A percentile compares a stretch with the other conserved stretches of the same genome.
Evolutionary conservation across 1,284 basidiomycete species (phyloP).

Genomic region (Puccinia horiana): DNA sequence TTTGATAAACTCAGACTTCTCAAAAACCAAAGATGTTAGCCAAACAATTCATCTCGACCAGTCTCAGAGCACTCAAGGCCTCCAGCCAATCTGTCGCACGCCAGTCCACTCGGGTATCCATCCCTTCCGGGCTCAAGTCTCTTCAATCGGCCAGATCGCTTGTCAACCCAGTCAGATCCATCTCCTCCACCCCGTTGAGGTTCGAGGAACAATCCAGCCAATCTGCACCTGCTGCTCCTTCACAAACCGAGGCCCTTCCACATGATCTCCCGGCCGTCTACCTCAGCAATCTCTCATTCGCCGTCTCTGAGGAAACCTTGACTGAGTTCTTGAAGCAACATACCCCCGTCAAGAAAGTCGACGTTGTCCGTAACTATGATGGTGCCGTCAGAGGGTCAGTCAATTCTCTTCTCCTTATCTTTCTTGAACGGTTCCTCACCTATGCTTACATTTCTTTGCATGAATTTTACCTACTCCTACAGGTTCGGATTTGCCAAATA

Average conservation of each 20-base stretch:
- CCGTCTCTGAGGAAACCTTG: slow-evolving; percentile 35
- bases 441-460: background rate
- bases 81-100: background rate
- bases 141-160: background rate
- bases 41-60: slow-evolving; percentile 18
- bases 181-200: slow-evolving; percentile 3
- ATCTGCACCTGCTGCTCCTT: background rate
- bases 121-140: background rate
- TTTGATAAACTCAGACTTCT: background rate
- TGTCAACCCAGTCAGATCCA: background rate
- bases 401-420: background rate
- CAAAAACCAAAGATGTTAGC: background rate
- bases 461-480: background rate
- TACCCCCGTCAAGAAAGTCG: slow-evolving; percentile 44
- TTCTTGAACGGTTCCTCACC: background rate
- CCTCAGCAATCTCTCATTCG: slow-evolving; percentile 45
- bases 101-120: background rate
- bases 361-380: slow-evolving; percentile 34
- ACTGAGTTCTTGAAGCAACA: slow-evolving; percentile 35
- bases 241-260: background rate
- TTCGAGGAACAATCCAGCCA: background rate
- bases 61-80: slow-evolving; percentile 9
- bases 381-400: slow-evolving; percentile 35
- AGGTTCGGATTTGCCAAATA: slow-evolving; percentile 48
- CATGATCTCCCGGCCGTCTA: slow-evolving; percentile 34